Conservation (phyloP, 2,329 filamentous ascomycete genomes). For the Myrmaecium sp. region DNA sequence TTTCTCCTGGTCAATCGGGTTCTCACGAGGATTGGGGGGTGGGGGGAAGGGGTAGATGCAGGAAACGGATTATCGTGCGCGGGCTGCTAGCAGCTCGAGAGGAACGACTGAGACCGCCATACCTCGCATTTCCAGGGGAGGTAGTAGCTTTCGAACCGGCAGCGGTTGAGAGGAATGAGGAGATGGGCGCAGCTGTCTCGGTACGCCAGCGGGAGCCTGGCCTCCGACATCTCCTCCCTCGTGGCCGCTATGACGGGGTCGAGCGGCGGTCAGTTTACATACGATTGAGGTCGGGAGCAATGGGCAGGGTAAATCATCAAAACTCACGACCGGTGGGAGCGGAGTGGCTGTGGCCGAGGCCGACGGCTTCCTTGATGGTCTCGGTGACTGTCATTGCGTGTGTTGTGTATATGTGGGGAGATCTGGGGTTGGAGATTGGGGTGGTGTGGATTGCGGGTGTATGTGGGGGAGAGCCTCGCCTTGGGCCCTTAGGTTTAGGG, state of each 20-base stretch:
- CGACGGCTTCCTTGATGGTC: constrained; percentile 30
- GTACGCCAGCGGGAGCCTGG: constrained; percentile 75
- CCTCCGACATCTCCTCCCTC: constrained; percentile 85
- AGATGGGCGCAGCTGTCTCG: constrained; percentile 91
- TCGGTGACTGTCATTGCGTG: constrained; percentile 24
- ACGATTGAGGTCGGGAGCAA: constrained; percentile 1
- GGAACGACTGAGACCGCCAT: constrained; percentile 19
- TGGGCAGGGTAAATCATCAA: constrained; percentile 3
- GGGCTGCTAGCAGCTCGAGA: constrained; percentile 3
- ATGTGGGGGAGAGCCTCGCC: too few species aligned
- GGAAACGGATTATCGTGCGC: neutral
- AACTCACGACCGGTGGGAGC: constrained; percentile 4
- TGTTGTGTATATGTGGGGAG: neutral
- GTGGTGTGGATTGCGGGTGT: too few species aligned
- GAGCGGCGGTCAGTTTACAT: constrained; percentile 8
- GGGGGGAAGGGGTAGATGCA: neutral
- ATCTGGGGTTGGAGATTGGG: too few species aligned
- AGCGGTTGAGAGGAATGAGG: constrained; percentile 87
- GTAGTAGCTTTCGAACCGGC: constrained; percentile 82
- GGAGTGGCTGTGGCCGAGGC: constrained; percentile 20
- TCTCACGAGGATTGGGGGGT: neutral
- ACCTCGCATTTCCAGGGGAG: constrained; percentile 97
- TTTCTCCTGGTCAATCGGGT: neutral
- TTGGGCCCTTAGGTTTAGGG: too few species aligned
- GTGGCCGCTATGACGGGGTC: constrained; percentile 45